phyloP scores from a whole-genome alignment of 306 rosid genomes.

The Macrotyloma uniflorum region DNA sequence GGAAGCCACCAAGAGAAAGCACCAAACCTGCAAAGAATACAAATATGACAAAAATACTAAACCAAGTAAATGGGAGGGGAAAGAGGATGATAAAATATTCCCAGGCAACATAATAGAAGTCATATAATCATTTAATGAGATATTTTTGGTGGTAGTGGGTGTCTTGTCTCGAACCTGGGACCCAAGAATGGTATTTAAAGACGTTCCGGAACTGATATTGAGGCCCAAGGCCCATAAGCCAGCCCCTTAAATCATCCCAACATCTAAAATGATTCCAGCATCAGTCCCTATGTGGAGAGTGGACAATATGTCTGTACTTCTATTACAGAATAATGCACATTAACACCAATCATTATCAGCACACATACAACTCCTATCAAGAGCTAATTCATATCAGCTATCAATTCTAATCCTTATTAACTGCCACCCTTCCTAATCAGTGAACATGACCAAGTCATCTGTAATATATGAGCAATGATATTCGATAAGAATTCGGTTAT shows the following conservation, averaged over 20 bases:
- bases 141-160: too few relatives aligned
- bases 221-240: neutral
- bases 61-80: neutral
- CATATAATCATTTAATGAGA: conserved; percentile 14
- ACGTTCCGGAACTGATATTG: neutral
- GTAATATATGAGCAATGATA: neutral
- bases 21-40: conserved; percentile 66
- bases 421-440: neutral
- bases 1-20: conserved; percentile 89
- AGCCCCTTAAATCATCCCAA: conserved; percentile 1
- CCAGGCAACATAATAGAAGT: conserved; percentile 7
- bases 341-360: neutral
- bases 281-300: neutral
- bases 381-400: neutral
- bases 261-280: neutral
- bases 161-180: too few relatives aligned
- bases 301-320: neutral
- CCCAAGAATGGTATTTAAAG: neutral
- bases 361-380: neutral
- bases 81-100: conserved; percentile 10
- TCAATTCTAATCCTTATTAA: conserved; percentile 8
- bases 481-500: neutral
- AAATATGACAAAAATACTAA: conserved; percentile 37
- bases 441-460: conserved; percentile 12
- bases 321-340: neutral